Evolutionary conservation across 2,329 filamentous ascomycete species (phyloP).

Genomic region (Fusarium fujikuroi): DNA sequence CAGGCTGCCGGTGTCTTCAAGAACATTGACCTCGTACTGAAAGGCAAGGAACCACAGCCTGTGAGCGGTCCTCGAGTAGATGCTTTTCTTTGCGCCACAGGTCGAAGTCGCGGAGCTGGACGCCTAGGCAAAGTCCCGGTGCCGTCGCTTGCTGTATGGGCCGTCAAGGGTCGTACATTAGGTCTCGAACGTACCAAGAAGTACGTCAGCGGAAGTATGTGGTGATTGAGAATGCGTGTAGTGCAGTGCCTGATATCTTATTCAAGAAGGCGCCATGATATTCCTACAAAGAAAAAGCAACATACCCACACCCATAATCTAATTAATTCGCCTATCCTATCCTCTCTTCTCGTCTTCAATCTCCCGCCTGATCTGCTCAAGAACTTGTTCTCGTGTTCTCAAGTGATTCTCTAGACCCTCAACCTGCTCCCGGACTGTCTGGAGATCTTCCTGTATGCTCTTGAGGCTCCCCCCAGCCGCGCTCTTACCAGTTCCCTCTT

Average conservation of each 20-base stretch:
- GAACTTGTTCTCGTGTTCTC: slow-evolving; percentile 75
- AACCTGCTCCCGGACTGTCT: slow-evolving; percentile 92
- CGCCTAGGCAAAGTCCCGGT: slow-evolving; percentile 59
- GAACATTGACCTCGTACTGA: slow-evolving; percentile 62
- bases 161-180: slow-evolving; percentile 63
- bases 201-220: slow-evolving; percentile 61
- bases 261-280: slow-evolving; percentile 43
- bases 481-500: slow-evolving; percentile 75
- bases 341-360: slow-evolving; percentile 85
- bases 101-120: slow-evolving; percentile 62
- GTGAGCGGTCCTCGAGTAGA: slow-evolving; percentile 63
- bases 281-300: slow-evolving; percentile 42
- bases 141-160: slow-evolving; percentile 63
- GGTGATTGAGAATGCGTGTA: slow-evolving; percentile 36
- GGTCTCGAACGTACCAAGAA: slow-evolving; percentile 56
- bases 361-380: slow-evolving; percentile 81
- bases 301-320: slow-evolving; percentile 23
- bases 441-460: slow-evolving; percentile 84
- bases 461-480: slow-evolving; percentile 79
- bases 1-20: slow-evolving; percentile 64
- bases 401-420: slow-evolving; percentile 89
- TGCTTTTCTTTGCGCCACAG: slow-evolving; percentile 59
- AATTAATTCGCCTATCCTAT: slow-evolving; percentile 47
- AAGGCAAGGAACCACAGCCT: slow-evolving; percentile 54
- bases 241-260: slow-evolving; percentile 40